Conservation (phyloP, 495 filamentous ascomycete species). For the Daldinia decipiens region DNA sequence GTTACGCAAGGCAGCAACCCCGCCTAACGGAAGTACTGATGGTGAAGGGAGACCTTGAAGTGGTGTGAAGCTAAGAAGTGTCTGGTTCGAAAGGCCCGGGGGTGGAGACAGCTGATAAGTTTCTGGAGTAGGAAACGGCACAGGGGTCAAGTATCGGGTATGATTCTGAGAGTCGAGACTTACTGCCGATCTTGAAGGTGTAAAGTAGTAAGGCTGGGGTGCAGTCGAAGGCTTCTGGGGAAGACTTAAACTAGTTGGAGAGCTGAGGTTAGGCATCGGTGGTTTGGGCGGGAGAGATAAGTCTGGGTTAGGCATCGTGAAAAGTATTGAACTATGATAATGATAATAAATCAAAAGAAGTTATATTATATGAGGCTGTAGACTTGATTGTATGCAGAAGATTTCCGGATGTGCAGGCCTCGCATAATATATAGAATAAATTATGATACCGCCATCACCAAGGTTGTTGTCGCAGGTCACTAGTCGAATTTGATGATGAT, state of each 20-base stretch:
- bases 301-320: neutral
- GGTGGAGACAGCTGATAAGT: neutral
- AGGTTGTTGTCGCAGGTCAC: neutral
- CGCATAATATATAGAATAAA: neutral
- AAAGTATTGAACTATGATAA: neutral
- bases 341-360: neutral
- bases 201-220: neutral
- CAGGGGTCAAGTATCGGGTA: neutral
- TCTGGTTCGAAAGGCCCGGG: neutral
- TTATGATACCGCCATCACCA: neutral
- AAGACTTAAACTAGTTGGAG: neutral
- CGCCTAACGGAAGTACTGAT: neutral
- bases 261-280: neutral
- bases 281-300: neutral
- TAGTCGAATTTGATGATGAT: neutral
- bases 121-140: neutral
- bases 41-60: neutral
- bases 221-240: neutral
- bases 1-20: neutral
- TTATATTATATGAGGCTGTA: neutral
- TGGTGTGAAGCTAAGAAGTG: neutral
- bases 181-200: neutral
- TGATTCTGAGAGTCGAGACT: neutral
- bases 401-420: neutral
- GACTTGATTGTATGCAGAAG: neutral